A percentile compares a stretch with the other conserved stretches of the same genome.
Conservation (phyloP, 23 red algal species). For the Gracilaria caudata region DNA sequence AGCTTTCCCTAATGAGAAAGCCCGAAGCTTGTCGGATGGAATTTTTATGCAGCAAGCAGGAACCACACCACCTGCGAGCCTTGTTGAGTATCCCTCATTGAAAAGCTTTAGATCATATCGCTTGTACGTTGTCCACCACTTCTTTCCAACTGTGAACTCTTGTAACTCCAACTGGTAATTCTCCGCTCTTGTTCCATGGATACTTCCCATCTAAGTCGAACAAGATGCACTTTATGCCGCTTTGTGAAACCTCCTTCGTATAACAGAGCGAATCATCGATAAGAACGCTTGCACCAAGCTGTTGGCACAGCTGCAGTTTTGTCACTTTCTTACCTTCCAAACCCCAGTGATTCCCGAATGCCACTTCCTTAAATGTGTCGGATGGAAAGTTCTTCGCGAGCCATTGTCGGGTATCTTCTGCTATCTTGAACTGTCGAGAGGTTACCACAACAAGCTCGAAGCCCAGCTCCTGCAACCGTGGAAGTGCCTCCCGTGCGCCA, state of each 20-base stretch:
- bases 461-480: slow-evolving; percentile 43
- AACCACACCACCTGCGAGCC: too few species aligned
- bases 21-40: too few species aligned
- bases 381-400: slow-evolving; percentile 49
- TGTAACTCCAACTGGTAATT: slow-evolving; percentile 24
- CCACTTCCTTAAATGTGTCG: slow-evolving; percentile 56
- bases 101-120: background rate
- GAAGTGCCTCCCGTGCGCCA: slow-evolving; percentile 72
- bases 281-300: slow-evolving; percentile 62
- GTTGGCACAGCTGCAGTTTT: slow-evolving; percentile 79
- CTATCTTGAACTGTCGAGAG: slow-evolving; percentile 78
- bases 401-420: slow-evolving; percentile 72
- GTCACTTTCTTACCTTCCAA: slow-evolving; percentile 42
- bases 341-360: slow-evolving; percentile 89
- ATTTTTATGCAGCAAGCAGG: too few species aligned
- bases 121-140: slow-evolving; percentile 36
- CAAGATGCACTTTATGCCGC: slow-evolving; percentile 59
- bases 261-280: slow-evolving; percentile 82
- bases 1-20: too few species aligned
- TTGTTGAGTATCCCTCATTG: background rate
- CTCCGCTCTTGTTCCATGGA: slow-evolving; percentile 79
- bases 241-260: slow-evolving; percentile 33
- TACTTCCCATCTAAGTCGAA: slow-evolving; percentile 84
- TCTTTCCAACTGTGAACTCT: slow-evolving; percentile 54
- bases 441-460: slow-evolving; percentile 84